Evolutionary conservation across 2,329 filamentous ascomycete species (phyloP).

Genomic region (Hypoxylon sp.): DNA sequence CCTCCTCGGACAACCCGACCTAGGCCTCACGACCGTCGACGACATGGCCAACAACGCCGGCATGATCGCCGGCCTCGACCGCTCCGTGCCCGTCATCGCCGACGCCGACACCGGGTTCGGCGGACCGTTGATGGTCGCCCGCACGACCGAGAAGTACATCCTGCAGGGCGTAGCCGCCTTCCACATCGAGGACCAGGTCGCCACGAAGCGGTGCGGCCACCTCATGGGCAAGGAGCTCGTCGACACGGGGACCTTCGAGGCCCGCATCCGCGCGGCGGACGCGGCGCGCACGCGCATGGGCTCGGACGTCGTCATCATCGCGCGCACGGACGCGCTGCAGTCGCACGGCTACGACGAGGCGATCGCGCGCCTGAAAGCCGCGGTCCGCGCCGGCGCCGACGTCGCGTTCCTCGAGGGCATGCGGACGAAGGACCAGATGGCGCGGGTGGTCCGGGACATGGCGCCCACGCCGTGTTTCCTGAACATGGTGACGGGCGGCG

Average conservation of each 20-base stretch:
- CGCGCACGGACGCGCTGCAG: conserved; percentile 64
- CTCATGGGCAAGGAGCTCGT: conserved; percentile 50
- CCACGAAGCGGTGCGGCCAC: conserved; percentile 52
- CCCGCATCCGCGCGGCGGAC: conserved; percentile 46
- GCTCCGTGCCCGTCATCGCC: conserved; percentile 65
- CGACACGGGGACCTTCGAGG: conserved; percentile 41
- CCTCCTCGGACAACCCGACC: conserved; percentile 67
- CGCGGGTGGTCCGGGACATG: conserved; percentile 49
- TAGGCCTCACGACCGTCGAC: conserved; percentile 67
- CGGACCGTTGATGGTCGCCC: conserved; percentile 60
- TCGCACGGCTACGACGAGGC: conserved; percentile 61
- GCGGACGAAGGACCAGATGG: conserved; percentile 54
- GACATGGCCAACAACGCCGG: conserved; percentile 71
- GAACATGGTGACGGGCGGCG: conserved; percentile 47
- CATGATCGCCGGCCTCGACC: conserved; percentile 69
- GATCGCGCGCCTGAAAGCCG: conserved; percentile 54
- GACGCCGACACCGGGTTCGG: conserved; percentile 69
- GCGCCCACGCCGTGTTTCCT: conserved; percentile 45
- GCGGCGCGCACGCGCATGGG: conserved; percentile 49
- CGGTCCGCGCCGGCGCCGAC: conserved; percentile 60
- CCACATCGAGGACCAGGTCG: conserved; percentile 49
- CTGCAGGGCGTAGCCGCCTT: conserved; percentile 45
- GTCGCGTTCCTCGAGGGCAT: conserved; percentile 64
- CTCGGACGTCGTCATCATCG: conserved; percentile 66
- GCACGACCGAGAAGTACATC: conserved; percentile 51